These are phyloP conservation scores for Colletotrichum somersetense DNA, from an alignment of 2,329 filamentous ascomycete genomes.

Conservation along the genomic window DNA sequence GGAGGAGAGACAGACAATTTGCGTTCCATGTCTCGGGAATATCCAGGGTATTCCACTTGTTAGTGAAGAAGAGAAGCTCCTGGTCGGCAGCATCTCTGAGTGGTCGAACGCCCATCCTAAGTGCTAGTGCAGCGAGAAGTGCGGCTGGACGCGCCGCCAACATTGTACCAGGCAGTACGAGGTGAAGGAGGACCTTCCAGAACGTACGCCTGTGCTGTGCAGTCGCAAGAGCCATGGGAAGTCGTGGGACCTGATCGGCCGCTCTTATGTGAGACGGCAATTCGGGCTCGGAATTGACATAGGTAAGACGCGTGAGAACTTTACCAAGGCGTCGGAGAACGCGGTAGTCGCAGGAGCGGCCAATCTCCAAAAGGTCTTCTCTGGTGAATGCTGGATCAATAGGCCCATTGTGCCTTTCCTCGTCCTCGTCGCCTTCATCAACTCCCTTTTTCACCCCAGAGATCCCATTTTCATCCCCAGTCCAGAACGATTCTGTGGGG, in stretches of 20 bases:
- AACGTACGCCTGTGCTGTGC: conserved; percentile 54
- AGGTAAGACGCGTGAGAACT: conserved; percentile 61
- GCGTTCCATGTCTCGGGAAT: conserved; percentile 64
- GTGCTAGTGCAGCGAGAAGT: conserved; percentile 60
- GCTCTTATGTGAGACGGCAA: conserved; percentile 59
- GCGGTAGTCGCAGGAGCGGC: conserved; percentile 61
- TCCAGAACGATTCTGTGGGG: conserved; percentile 58
- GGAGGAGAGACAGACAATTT: conserved; percentile 58
- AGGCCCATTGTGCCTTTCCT: conserved; percentile 44
- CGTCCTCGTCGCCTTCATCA: conserved; percentile 44
- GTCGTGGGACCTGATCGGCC: conserved; percentile 52
- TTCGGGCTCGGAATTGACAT: conserved; percentile 54
- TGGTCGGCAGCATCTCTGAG: conserved; percentile 55
- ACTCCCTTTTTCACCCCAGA: background rate
- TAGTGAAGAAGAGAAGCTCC: conserved; percentile 56
- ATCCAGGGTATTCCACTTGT: conserved; percentile 61
- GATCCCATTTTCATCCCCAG: background rate
- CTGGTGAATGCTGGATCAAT: conserved; percentile 55
- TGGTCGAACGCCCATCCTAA: conserved; percentile 61
- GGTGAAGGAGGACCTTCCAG: conserved; percentile 63
- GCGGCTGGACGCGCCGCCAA: conserved; percentile 58
- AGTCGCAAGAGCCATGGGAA: conserved; percentile 58
- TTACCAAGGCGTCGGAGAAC: conserved; percentile 62
- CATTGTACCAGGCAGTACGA: conserved; percentile 62
- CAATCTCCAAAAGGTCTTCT: conserved; percentile 64